Base-by-base conservation (phyloP, 371 early-diverging fungal species). In the Batkoa obscura region DNA sequence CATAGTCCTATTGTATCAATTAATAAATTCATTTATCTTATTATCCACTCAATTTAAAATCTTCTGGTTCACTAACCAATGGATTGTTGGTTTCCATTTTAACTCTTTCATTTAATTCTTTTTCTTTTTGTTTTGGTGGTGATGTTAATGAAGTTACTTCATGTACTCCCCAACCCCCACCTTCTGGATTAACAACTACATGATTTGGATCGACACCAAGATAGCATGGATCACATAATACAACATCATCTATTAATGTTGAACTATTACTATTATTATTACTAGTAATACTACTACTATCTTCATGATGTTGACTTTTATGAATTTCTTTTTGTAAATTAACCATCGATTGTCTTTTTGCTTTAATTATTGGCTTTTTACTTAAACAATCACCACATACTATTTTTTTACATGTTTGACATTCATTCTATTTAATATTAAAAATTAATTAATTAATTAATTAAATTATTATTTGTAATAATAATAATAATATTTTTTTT, bases 161-260 rank as follows among this genome's bases (percentile, higher is more conserved):
- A 13, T 42, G 45, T 6, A 55, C 56, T 4, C 31, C 56, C 56
- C 56, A 55, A 17, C 56, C 56, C 10, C 56, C 56, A 36, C 56
- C 56, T 43, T 43, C 9, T 1, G 42, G 46, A 33, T 55, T 55
- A 9, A 55, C 43, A 42, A 42, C 31, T 2, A 55, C 56, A 9
- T 55, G 42, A 1, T 9, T 17, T 2, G 56, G 56, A 47, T 55
- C 56, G 1, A 55, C 31, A 1, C 56, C 56, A 1, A 55, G 31
- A 15, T 43, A 32, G 56, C 56, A 55, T 12, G 56, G 56, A 35
- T 55, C 56, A 15, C 56, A 55, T 32, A 15, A 31, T 8, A 50
- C 1, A 47, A 31, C 39, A 32, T 17, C 31, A 6, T 45, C 43
- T 3, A 5, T 1, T 33, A 33, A 35, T 6, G 23, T 41, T 2